Percentiles rank a stretch among this genome's conserved stretches.
Conservation (phyloP, 441 rosid species). For the Adansonia rubrostipa region DNA sequence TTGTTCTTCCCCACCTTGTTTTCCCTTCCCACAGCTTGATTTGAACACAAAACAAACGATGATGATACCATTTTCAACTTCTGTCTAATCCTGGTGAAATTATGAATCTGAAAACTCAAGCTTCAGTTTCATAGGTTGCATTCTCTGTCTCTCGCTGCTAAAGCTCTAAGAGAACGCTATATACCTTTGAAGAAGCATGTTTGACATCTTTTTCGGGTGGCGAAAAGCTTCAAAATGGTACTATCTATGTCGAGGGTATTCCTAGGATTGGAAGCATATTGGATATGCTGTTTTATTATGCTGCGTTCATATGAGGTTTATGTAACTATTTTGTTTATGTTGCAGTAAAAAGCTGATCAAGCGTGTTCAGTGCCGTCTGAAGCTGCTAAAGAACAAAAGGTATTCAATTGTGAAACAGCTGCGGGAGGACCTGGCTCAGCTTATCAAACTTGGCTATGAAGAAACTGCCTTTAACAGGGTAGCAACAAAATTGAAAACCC, state of each 20-base stretch:
- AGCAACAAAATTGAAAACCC: background rate
- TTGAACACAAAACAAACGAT: background rate
- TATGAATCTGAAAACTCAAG: background rate
- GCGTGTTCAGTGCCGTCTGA: slow-evolving; percentile 59
- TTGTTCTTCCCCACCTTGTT: background rate
- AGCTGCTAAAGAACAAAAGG: slow-evolving; percentile 67
- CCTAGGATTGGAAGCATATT: background rate
- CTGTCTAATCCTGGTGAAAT: background rate
- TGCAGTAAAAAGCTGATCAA: slow-evolving; percentile 67
- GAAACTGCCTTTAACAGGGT: slow-evolving; percentile 60
- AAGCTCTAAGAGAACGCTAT: background rate
- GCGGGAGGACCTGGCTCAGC: slow-evolving; percentile 68
- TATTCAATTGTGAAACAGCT: slow-evolving; percentile 51
- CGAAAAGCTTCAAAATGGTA: slow-evolving; percentile 79
- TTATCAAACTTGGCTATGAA: slow-evolving; percentile 58
- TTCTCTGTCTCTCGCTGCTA: background rate
- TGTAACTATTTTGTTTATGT: background rate
- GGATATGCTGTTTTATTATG: background rate
- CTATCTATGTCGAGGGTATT: background rate
- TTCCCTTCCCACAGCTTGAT: background rate
- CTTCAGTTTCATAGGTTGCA: slow-evolving; percentile 5
- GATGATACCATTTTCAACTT: background rate
- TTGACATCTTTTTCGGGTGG: slow-evolving; percentile 76
- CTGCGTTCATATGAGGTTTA: background rate
- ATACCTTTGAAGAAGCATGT: slow-evolving; percentile 44